A percentile compares a stretch with the other conserved stretches of the same genome.
Conservation (phyloP, 306 rosid species). For the Begonia peltatifolia region DNA sequence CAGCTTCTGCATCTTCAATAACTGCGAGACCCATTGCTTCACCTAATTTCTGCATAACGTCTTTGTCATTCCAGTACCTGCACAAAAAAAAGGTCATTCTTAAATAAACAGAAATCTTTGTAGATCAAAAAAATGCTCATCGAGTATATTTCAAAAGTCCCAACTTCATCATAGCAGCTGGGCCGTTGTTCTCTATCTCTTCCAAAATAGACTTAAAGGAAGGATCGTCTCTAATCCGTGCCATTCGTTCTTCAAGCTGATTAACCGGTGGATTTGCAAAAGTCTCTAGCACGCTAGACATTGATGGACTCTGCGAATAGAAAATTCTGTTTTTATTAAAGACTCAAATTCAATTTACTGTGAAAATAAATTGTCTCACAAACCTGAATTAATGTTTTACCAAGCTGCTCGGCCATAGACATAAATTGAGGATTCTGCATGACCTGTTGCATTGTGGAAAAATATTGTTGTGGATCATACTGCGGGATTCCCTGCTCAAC, state of each 20-base stretch:
- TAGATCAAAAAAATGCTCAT: background rate
- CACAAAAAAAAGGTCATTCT: conserved; percentile 9
- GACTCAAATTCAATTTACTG: too few species aligned
- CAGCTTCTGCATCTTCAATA: conserved; percentile 48
- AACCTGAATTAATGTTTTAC: conserved; percentile 91
- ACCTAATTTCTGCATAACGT: conserved; percentile 65
- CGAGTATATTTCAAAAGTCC: background rate
- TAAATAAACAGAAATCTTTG: background rate
- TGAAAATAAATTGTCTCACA: too few species aligned
- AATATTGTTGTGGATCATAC: conserved; percentile 79
- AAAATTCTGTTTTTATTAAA: background rate
- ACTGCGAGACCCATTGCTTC: conserved; percentile 75
- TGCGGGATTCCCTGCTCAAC: conserved; percentile 51
- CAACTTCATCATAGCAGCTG: conserved; percentile 97
- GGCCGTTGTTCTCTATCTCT: conserved; percentile 94
- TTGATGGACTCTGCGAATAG: conserved; percentile 73
- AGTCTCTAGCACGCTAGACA: conserved; percentile 74
- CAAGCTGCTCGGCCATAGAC: conserved; percentile 98
- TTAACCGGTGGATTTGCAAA: conserved; percentile 67
- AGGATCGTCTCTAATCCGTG: conserved; percentile 89
- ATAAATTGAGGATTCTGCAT: conserved; percentile 96
- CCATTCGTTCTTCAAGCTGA: conserved; percentile 95
- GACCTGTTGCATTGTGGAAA: conserved; percentile 86
- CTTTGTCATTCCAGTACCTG: conserved; percentile 92
- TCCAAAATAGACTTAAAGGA: conserved; percentile 90